Conservation (phyloP, 306 rosid genomes). For the Canavalia gladiata region DNA sequence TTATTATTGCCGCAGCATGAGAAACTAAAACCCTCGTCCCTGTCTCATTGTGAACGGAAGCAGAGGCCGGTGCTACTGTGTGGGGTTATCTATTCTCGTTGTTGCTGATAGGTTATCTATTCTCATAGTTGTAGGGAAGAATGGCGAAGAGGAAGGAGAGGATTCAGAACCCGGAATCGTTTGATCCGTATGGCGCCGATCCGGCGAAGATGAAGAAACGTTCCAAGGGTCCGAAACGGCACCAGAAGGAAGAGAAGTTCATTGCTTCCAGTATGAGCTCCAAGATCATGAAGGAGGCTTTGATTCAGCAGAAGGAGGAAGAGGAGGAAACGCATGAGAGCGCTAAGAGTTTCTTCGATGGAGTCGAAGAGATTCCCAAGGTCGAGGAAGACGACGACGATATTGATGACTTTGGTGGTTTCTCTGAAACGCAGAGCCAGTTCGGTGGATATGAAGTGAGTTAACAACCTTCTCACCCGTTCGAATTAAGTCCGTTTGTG, state of each 20-base stretch:
- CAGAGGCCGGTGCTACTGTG: too few relatives aligned
- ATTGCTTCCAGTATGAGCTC: constrained; percentile 72
- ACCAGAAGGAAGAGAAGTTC: constrained; percentile 67
- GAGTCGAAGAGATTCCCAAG: constrained; percentile 43
- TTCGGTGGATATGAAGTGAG: constrained; percentile 61
- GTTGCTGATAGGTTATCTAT: neutral
- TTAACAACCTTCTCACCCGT: neutral
- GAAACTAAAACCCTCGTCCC: too few relatives aligned
- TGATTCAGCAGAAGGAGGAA: constrained; percentile 76
- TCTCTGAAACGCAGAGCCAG: constrained; percentile 67
- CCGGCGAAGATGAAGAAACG: constrained; percentile 60
- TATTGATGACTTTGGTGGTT: constrained; percentile 71
- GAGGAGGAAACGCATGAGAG: constrained; percentile 48
- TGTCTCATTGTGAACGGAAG: too few relatives aligned
- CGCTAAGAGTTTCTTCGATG: constrained; percentile 37
- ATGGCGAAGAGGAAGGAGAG: constrained; percentile 86
- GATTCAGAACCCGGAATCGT: constrained; percentile 80
- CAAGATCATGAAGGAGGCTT: constrained; percentile 82
- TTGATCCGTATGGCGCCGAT: constrained; percentile 60
- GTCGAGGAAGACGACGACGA: constrained; percentile 49
- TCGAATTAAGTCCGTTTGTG: too few relatives aligned
- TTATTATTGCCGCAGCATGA: too few relatives aligned
- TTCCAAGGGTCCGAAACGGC: constrained; percentile 65
- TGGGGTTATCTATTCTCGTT: too few relatives aligned
- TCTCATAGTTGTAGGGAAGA: neutral